Evolutionary conservation across 495 filamentous ascomycete genomes (phyloP), one percentile per base, ranked within the genome.

Genomic region (Penicillium waksmanii): DNA sequence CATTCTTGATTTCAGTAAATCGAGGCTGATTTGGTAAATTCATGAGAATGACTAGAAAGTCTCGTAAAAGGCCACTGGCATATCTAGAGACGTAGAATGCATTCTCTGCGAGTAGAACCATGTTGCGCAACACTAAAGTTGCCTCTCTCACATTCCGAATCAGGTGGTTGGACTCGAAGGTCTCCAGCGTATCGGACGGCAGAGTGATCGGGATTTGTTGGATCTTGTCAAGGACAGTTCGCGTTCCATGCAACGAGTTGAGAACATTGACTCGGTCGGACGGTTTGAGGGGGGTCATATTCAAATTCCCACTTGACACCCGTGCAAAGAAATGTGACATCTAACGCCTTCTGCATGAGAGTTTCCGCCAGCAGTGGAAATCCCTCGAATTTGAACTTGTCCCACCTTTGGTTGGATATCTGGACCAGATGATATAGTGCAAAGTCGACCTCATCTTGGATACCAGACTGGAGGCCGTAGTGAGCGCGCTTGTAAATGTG

Each of bases 321-420:
- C 62, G 91, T 94, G 73, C 90, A 94, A 3, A 96, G 73, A 19
- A 77, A 81, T 53, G 86, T 87, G 40, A 95, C 79, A 49, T 89
- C 84, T 18, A 96, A 79, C 5, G 89, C 85, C 67, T 92, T 94
- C 63, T 90, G 87, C 63, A 96, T 89, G 23, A 99, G 80, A 12
- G 89, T 89, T 68, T 98, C 95, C 2, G 91, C 91, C 36, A 99
- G 80, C 34, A 92, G 86, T n/a, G 89, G 87, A 66, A 96, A 97
- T 3, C 87, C 86, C 57, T 96, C 93, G 57, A 97, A 97, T 61
- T 90, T 89, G 73, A 96, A 97, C 67, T 97, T 96, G 68, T 98
- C 96, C 31, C 93, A 94, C 33, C 91, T 83, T 70, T 97, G 93
- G 56, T 90, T 92, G 0, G 93, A 97, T 17, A 97, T 96, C 70